Evolutionary conservation across 2,329 filamentous ascomycete genomes (phyloP), one percentile per base, ranked within the genome.

Genomic region (Aspergillus amoenus): DNA sequence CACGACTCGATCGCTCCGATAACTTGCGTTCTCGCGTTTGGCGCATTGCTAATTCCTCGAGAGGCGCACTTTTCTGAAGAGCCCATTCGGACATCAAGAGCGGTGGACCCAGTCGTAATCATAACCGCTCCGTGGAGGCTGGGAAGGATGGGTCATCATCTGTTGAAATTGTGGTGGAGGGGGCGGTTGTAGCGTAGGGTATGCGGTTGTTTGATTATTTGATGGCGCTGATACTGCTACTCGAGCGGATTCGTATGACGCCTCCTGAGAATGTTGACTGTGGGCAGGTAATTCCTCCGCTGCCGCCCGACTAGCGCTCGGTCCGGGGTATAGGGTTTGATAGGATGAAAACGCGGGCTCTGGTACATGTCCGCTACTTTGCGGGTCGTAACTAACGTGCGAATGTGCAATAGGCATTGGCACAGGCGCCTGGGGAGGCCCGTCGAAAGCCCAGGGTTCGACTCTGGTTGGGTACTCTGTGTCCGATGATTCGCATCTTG

Each of bases 401-500:
- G 64, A 55, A 13, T 61, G 52, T 39, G 59, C 49, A 42, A 61
- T 48, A 8, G 64, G 12, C 37, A 67, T 61, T 24, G 61, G 21
- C 5, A 54, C 59, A 9, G 60, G 42, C 24, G 60, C 37, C 44
- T 62, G 65, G 17, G 61, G 43, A 43, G 63, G 62, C 9, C 56
- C 56, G 5, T 65, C 64, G 24, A 61, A 59, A 12, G 57, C 51
- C 53, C 61, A 67, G 22, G 59, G 61, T 24, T 73, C 68, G 34
- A 70, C 64, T 24, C 61, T 60, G 55, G 52, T 57, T 2, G 65
- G 57, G 15, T 66, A 68, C 17, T 68, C 69, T 24, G 69, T 43
- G 18, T 71, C 63, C n/a, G 68, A 65, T 12, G 65, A 60, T 42
- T 66, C 68, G 15, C 65, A 66, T 13, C 66, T 54, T 4, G 70